Percentiles rank a stretch among this genome's conserved stretches.
Conservation (phyloP, 306 rosid genomes). For the Casuarina equisetifolia region DNA sequence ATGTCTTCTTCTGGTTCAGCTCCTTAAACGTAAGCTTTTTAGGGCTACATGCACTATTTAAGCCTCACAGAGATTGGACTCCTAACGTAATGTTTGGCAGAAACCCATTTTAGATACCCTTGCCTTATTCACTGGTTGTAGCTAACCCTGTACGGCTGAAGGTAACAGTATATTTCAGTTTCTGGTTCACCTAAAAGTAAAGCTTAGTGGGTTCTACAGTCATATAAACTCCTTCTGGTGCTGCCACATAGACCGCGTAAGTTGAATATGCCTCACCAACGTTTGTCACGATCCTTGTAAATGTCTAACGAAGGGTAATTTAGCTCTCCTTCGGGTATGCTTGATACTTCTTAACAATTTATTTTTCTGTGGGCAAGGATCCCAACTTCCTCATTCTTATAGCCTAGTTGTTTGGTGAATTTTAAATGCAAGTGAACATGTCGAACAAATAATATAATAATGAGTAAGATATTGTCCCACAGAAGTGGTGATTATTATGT, state of each 20-base stretch:
- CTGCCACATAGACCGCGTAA: constrained; percentile 24
- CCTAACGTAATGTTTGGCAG: constrained; percentile 39
- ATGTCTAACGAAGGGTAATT: constrained; percentile 56
- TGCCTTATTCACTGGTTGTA: constrained; percentile 17
- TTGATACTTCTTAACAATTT: constrained; percentile 30
- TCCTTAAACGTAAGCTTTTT: constrained; percentile 32
- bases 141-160: constrained; percentile 10
- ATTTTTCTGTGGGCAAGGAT: constrained; percentile 26
- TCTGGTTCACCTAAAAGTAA: constrained; percentile 43
- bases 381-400: constrained; percentile 39
- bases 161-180: constrained; percentile 22
- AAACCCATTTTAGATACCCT: constrained; percentile 54
- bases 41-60: too few species aligned
- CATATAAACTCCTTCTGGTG: constrained; percentile 31
- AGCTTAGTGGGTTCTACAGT: constrained; percentile 31
- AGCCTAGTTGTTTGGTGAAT: constrained; percentile 18
- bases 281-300: constrained; percentile 48
- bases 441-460: too few species aligned
- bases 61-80: constrained; percentile 33
- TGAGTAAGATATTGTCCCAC: too few species aligned
- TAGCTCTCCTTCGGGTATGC: constrained; percentile 37
- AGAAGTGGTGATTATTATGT: too few species aligned
- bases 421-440: too few species aligned
- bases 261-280: constrained; percentile 42
- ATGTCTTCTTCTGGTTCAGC: constrained; percentile 40